These are phyloP conservation scores for Hypomontagnella submonticulosa DNA, from an alignment of 495 filamentous ascomycete species.

Conservation along the genomic window DNA sequence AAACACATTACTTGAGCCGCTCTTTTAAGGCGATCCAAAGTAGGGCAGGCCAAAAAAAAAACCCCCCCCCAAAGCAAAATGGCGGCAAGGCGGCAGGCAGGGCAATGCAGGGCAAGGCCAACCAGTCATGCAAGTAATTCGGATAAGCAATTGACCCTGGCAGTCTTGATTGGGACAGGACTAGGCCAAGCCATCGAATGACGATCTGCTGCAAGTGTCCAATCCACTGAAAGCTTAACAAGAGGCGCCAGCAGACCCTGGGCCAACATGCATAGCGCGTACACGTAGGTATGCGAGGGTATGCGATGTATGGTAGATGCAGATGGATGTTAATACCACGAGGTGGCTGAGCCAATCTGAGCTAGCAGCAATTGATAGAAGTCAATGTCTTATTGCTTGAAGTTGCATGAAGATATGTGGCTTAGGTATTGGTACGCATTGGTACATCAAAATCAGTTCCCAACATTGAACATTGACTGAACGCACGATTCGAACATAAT, in stretches of 20 bases:
- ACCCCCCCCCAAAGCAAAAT: too few relatives aligned
- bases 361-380: slow-evolving; percentile 8
- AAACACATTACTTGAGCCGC: too few relatives aligned
- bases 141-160: slow-evolving; percentile 26
- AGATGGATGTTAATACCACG: slow-evolving; percentile 17
- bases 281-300: slow-evolving; percentile 10
- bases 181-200: slow-evolving; percentile 29
- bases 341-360: slow-evolving; percentile 17
- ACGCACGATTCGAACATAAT: slow-evolving; percentile 6
- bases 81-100: neutral
- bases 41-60: neutral
- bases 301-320: neutral
- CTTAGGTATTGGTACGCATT: slow-evolving; percentile 8
- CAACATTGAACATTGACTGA: too few relatives aligned
- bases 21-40: too few relatives aligned
- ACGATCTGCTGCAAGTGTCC: slow-evolving; percentile 37
- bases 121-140: slow-evolving; percentile 39
- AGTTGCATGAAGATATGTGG: slow-evolving; percentile 16
- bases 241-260: slow-evolving; percentile 17
- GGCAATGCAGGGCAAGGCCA: neutral
- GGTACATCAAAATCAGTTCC: slow-evolving; percentile 8
- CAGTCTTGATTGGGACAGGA: slow-evolving; percentile 6
- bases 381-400: neutral
- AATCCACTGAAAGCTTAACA: slow-evolving; percentile 29
- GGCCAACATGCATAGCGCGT: slow-evolving; percentile 15